These are phyloP conservation scores for Camelina laxa DNA, from an alignment of 345 rosid species.

Conservation along the genomic window DNA sequence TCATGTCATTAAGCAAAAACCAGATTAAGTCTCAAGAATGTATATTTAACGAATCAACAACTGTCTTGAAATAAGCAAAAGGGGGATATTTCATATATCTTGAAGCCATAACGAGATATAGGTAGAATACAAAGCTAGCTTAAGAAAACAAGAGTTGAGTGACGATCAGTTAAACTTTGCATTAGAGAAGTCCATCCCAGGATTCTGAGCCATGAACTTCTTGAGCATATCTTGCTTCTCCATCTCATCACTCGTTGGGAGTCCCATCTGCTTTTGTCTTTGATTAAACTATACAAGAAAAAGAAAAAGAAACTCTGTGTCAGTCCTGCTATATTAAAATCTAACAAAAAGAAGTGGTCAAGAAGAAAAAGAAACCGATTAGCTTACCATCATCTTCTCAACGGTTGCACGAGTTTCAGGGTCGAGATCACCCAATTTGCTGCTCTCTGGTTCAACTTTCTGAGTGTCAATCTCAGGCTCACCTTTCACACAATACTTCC, in stretches of 20 bases:
- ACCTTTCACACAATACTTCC: slow-evolving; percentile 84
- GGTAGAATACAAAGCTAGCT: background rate
- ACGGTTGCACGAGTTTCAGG: slow-evolving; percentile 75
- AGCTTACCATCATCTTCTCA: slow-evolving; percentile 89
- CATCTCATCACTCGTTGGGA: slow-evolving; percentile 85
- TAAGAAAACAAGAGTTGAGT: background rate
- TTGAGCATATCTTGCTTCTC: slow-evolving; percentile 84
- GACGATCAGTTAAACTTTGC: slow-evolving; percentile 33
- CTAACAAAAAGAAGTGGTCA: background rate
- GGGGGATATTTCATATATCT: background rate
- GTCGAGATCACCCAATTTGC: slow-evolving; percentile 83
- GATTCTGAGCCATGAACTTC: slow-evolving; percentile 74
- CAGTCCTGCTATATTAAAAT: background rate
- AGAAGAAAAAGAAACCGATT: background rate
- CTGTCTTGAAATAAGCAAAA: background rate
- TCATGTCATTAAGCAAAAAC: background rate
- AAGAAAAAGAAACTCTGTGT: background rate
- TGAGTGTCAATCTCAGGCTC: slow-evolving; percentile 91
- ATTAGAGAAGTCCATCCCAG: slow-evolving; percentile 39
- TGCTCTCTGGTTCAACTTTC: slow-evolving; percentile 91
- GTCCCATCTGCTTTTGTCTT: slow-evolving; percentile 93
- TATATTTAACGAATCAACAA: slow-evolving; percentile 1
- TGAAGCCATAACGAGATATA: slow-evolving; percentile 5
- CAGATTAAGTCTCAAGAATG: background rate
- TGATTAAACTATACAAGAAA: slow-evolving; percentile 68